Base-by-base conservation (phyloP, 768 basidiomycete species). In the Pisolithus sp. region DNA sequence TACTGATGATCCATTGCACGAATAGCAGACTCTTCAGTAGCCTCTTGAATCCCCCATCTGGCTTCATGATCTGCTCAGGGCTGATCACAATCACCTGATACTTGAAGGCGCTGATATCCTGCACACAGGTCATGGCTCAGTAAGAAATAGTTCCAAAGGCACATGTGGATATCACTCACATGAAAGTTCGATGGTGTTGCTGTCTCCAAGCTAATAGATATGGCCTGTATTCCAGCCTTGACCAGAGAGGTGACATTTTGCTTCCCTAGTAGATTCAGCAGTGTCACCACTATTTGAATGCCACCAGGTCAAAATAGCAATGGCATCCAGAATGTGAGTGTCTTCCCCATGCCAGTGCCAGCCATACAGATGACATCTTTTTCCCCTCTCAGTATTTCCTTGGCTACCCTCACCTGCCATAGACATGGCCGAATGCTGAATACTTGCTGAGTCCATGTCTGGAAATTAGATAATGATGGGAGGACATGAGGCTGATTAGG, bases 251-350 rank as follows among this genome's bases (percentile, higher is more conserved):
- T 28, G 43, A 53, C 56, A 53, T 59, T 62, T 48, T 62, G 61
- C 34, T 58, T 58, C 5, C 61, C 53, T 5, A 67, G 57, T 17
- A 68, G 40, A 47, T 65, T 66, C 1, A 66, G 40, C n/a, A 56
- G 57, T 0, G 61, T 64, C n/a, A 67, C 51, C n/a, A 67, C 54
- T 28, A 68, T 54, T 46, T 65, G 59, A 7, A 65, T 39, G 10
- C 48, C 50, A 3, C 53, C 51, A 1, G 53, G 50, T 5, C 34
- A 7, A 47, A 65, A 63, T 0, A 69, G 50, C 7, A 70, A 48
- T 7, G 68, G 68, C 26, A 69, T 60, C 64, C 64, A 66, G 52
- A 71, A 71, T 0, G 62, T 61, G 0, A 71, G 52, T 12, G 66
- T 69, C 41, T 69, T 70, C 7, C 66, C 68, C 40, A 57, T 57